phyloP scores from a whole-genome alignment of 1,284 basidiomycete species.

The Nidula niveotomentosa region DNA sequence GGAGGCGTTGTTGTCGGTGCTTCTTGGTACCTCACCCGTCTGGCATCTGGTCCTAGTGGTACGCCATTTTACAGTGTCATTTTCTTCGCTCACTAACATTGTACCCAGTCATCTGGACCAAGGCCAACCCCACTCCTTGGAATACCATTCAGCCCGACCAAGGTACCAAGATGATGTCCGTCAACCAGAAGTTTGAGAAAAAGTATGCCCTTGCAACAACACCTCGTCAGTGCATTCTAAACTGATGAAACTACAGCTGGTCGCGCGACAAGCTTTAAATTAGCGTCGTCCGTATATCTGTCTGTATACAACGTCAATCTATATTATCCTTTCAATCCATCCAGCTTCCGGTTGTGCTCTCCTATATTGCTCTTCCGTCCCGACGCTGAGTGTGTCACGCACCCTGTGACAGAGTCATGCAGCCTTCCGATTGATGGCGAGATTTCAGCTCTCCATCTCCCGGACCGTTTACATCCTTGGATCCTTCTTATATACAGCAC shows the following conservation, averaged over 20 bases:
- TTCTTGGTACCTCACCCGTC: constrained; percentile 70
- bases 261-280: constrained; percentile 64
- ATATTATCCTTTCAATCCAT: neutral
- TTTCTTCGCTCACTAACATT: constrained; percentile 1
- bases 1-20: constrained; percentile 65
- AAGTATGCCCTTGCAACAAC: constrained; percentile 38
- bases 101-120: constrained; percentile 73
- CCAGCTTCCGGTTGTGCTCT: neutral
- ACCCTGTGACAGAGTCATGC: neutral
- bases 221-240: neutral
- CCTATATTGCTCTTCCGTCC: neutral
- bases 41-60: constrained; percentile 72
- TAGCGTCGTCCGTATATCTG: neutral
- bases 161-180: constrained; percentile 65
- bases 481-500: no score
- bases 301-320: constrained; percentile 2
- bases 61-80: constrained; percentile 21
- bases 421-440: neutral
- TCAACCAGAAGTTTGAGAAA: constrained; percentile 74
- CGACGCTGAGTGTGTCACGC: neutral
- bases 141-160: constrained; percentile 72
- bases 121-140: constrained; percentile 79
- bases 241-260: constrained; percentile 49
- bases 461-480: no score
- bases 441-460: neutral